A percentile compares a stretch with the other conserved stretches of the same genome.
Conservation (phyloP, 2,329 filamentous ascomycete species). For the Clonostachys chloroleuca region DNA sequence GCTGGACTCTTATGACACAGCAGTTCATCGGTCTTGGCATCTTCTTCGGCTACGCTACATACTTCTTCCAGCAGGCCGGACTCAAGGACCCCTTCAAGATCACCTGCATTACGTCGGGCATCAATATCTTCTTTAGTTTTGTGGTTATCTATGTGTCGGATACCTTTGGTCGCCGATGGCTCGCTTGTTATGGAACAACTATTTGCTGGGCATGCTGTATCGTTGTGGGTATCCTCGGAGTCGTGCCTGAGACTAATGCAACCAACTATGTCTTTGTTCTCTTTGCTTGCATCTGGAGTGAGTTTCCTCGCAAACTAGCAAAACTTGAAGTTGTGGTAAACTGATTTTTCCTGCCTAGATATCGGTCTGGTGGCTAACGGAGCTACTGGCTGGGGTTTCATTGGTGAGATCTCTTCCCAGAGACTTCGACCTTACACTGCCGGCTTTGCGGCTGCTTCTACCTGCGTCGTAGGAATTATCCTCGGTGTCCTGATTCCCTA, state of each 20-base stretch:
- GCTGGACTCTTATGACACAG: conserved; percentile 12
- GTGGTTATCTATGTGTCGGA: conserved; percentile 6
- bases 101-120: conserved; percentile 7
- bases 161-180: conserved; percentile 7
- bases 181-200: conserved; percentile 8
- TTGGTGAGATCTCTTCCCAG: conserved; percentile 20
- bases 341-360: conserved; percentile 3
- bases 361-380: conserved; percentile 15
- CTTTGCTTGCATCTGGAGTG: conserved; percentile 14
- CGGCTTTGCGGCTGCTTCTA: conserved; percentile 11
- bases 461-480: conserved; percentile 8
- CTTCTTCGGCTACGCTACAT: conserved; percentile 10
- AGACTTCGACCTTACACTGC: conserved; percentile 14
- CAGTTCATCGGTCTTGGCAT: conserved; percentile 13
- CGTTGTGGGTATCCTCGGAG: conserved; percentile 10
- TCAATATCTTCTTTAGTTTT: conserved; percentile 7
- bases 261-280: conserved; percentile 10
- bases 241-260: conserved; percentile 6
- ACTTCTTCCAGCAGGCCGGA: conserved; percentile 15
- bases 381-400: conserved; percentile 18
- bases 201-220: conserved; percentile 8
- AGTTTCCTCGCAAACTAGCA: conserved; percentile 2
- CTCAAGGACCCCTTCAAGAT: conserved; percentile 10
- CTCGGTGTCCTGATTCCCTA: too few relatives aligned
- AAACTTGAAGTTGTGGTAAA: background rate